Evolutionary conservation across 75 land plant species (phyloP), one percentile per base, ranked within the genome.

Genomic region (Sequoiadendron giganteum): DNA sequence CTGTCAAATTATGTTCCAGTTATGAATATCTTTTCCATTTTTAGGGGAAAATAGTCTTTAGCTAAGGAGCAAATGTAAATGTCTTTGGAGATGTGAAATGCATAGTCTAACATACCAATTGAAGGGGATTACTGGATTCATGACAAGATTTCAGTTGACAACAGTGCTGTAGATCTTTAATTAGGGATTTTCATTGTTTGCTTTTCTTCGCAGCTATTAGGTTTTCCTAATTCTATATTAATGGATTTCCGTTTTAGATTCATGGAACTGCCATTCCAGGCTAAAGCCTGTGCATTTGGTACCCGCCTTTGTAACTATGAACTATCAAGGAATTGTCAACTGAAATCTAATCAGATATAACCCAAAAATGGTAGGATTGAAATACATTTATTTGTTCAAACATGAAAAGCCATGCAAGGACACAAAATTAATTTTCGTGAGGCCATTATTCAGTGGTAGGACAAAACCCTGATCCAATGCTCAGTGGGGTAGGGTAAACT

Each of bases 41-140:
- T 77, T 15, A 30, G 3, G 80, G 19, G 18, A 91, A 89, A 85
- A 58, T 58, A 19, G 25, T 58, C 7, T 58, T 21, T 58, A 58
- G 65, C 28, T 21, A 19, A 58, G 1, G 25, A 40, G 19, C 16
- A 15, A 16, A 5, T 40, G 18, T 32, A 79, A 19, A 5, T 42
- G 83, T 21, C 28, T 21, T 42, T 42, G 47, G 40, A 40, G 28
- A 1, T 5, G 47, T 15, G 25, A 15, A 58, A 5, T 58, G 21
- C 21, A 21, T 58, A 21, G 21, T 58, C 28, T 58, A 58, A 39
- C 1, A 78, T 15, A 16, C 15, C 43, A 78, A 7, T 78, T 78
- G 40, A 18, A 78, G 36, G 81, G n/a, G n/a, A 39, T 28, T 79
- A 79, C 21, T 39, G 82, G 45, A 39, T 52, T 21, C 83, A 39